Conservation (phyloP, 2,329 filamentous ascomycete species). For the Trichoderma aggressivum region DNA sequence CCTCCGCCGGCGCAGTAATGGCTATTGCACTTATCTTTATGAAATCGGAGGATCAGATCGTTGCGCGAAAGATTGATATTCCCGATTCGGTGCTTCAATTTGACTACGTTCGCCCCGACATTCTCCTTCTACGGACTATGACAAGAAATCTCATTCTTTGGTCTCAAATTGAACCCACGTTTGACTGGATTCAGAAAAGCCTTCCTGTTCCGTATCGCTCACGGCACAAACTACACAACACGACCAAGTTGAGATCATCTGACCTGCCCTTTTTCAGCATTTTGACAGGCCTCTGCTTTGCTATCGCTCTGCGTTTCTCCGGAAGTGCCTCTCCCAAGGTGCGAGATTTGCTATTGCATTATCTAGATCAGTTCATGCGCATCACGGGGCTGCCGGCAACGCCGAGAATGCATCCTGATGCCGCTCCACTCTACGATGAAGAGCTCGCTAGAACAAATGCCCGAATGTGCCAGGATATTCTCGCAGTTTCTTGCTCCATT, state of each 20-base stretch:
- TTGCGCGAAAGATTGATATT: slow-evolving; percentile 89
- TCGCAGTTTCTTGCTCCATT: slow-evolving; percentile 76
- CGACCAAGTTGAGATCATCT: slow-evolving; percentile 66
- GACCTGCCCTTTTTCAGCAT: slow-evolving; percentile 95
- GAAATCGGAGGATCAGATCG: slow-evolving; percentile 85
- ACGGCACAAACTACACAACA: slow-evolving; percentile 56
- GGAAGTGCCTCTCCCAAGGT: slow-evolving; percentile 68
- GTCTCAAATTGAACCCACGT: slow-evolving; percentile 71
- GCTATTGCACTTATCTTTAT: slow-evolving; percentile 91
- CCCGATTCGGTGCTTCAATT: slow-evolving; percentile 88
- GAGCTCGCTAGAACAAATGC: slow-evolving; percentile 79
- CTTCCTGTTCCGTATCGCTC: slow-evolving; percentile 68
- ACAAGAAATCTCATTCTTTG: slow-evolving; percentile 91
- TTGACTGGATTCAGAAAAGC: slow-evolving; percentile 71
- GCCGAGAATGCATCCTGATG: slow-evolving; percentile 29
- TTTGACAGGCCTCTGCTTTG: slow-evolving; percentile 81
- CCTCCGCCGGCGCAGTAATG: slow-evolving; percentile 88
- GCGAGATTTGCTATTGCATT: slow-evolving; percentile 76
- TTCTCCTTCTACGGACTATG: slow-evolving; percentile 84
- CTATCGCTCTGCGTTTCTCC: slow-evolving; percentile 68
- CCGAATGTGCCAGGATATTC: slow-evolving; percentile 84
- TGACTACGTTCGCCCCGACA: slow-evolving; percentile 91
- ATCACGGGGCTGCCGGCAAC: slow-evolving; percentile 59
- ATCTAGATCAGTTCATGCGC: slow-evolving; percentile 82
- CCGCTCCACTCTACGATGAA: slow-evolving; percentile 65